Percentiles rank a stretch among this genome's conserved stretches.
Conservation (phyloP, 345 rosid species). For the Balakata baccata region DNA sequence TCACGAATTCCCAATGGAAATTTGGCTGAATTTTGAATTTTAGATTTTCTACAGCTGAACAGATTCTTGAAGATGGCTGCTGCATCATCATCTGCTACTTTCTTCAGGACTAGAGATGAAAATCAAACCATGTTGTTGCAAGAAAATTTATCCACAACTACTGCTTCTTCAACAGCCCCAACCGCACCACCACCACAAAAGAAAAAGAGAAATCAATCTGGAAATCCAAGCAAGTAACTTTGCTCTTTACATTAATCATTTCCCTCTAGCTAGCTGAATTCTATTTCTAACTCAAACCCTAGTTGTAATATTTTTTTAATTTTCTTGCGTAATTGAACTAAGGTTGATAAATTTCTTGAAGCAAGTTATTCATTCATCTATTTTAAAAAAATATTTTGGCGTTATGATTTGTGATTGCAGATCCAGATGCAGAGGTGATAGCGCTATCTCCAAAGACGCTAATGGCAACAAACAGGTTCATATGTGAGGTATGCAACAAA, state of each 20-base stretch:
- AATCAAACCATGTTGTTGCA: slow-evolving; percentile 13
- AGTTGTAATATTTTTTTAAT: not conserved
- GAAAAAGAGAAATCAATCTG: slow-evolving; percentile 28
- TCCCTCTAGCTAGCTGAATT: not conserved
- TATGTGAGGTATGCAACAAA: slow-evolving; percentile 31
- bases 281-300: not conserved
- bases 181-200: slow-evolving; percentile 9
- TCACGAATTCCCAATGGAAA: not conserved
- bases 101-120: slow-evolving; percentile 18
- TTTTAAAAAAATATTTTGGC: not conserved
- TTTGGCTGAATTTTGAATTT: slow-evolving; percentile 1
- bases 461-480: slow-evolving; percentile 33
- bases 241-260: not conserved
- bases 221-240: slow-evolving; percentile 26
- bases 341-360: slow-evolving; percentile 1
- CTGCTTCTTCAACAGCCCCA: slow-evolving; percentile 16
- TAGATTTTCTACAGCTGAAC: not conserved
- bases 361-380: slow-evolving; percentile 1
- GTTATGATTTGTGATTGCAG: slow-evolving; percentile 16
- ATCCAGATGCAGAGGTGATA: slow-evolving; percentile 33
- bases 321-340: not conserved
- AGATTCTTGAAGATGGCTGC: slow-evolving; percentile 21
- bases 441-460: slow-evolving; percentile 28
- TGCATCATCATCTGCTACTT: slow-evolving; percentile 16
- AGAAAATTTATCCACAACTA: slow-evolving; percentile 15